Evolutionary conservation across 768 basidiomycete species (phyloP).

Genomic region (Collybia sp.): DNA sequence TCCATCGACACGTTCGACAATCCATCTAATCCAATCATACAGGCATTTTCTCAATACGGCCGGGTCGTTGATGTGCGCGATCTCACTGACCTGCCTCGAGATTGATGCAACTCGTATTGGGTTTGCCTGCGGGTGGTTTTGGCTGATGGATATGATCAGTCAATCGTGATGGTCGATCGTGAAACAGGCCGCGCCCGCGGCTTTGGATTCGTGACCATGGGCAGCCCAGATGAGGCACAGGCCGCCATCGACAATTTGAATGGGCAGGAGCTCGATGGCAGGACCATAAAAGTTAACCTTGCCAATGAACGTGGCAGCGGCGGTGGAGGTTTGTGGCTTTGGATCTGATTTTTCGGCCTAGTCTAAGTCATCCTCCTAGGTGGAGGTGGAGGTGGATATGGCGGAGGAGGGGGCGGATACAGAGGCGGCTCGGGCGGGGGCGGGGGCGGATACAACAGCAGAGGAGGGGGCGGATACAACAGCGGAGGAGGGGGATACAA

Average conservation of each 20-base stretch:
- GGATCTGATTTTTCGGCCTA: too few species aligned
- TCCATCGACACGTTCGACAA: slow-evolving; percentile 21
- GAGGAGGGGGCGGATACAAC: too few species aligned
- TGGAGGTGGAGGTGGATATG: too few species aligned
- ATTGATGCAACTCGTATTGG: slow-evolving; percentile 12
- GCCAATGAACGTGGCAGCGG: slow-evolving; percentile 67
- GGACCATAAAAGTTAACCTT: slow-evolving; percentile 80
- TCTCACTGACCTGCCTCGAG: slow-evolving; percentile 26
- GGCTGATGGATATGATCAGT: slow-evolving; percentile 49
- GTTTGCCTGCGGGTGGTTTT: slow-evolving; percentile 24
- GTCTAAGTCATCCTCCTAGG: too few species aligned
- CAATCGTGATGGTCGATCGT: slow-evolving; percentile 97
- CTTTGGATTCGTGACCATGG: slow-evolving; percentile 92
- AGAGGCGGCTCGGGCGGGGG: too few species aligned
- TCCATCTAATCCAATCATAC: too few species aligned
- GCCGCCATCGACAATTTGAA: slow-evolving; percentile 74
- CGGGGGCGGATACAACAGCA: too few species aligned
- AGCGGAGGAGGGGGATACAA: too few species aligned
- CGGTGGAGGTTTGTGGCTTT: slow-evolving; percentile 26
- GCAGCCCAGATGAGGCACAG: slow-evolving; percentile 58
- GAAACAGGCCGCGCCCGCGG: slow-evolving; percentile 96
- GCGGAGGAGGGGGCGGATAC: not conserved
- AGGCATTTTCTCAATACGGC: slow-evolving; percentile 72
- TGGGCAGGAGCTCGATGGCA: slow-evolving; percentile 67
- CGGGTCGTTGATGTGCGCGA: slow-evolving; percentile 88